Base-by-base conservation (phyloP, 352 stramenopile genomes). In the Pythium chondricola region DNA sequence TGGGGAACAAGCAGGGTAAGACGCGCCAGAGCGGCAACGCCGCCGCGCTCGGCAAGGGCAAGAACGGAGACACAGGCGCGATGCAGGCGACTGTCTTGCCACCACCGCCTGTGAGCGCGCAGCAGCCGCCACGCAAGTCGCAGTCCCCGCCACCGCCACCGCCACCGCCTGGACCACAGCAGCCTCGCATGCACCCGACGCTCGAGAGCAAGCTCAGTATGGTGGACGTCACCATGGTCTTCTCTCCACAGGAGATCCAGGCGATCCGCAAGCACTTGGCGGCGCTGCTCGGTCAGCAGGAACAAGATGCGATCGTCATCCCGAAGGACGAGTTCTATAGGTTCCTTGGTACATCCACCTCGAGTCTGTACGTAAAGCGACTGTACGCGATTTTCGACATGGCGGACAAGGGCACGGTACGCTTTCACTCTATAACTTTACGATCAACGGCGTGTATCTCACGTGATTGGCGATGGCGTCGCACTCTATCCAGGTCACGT, bases 301-400 rank as follows among this genome's bases (percentile, higher is more conserved):
- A 88, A 48, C 74, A 71, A 39, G 80, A 89, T 51, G 63, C 71
- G 1, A 77, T 93, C 25, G 61, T 78, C 37, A 93, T 93, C 51
- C 76, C 75, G 18, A 86, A 85, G 57, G 83, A 92, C 40, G 83
- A 93, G 52, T 93, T 93, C 52, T 88, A 88, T 60, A 76, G 78
- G 36, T 90, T 93, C 54, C 62, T 93, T 37, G 81, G 82, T 46
- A 65, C 68, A 20, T 72, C 62, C 52, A 74, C 74, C 6, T 78
- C 80, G 18, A 90, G 80, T 46, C 65, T 93, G 43, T 93, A 92
- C 51, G 73, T 82, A 20, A 92, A 84, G 49, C 83, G 83, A 42
- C 74, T 93, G 38, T 93, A 92, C 62, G 74, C 75, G 44, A 87
- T 93, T 63, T 93, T 93, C 49, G 78, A 90, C 51, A 85, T 87